Evolutionary conservation across 2,329 filamentous ascomycete species (phyloP), one percentile per base, ranked within the genome.

Genomic region (Byssochlamys sp.): DNA sequence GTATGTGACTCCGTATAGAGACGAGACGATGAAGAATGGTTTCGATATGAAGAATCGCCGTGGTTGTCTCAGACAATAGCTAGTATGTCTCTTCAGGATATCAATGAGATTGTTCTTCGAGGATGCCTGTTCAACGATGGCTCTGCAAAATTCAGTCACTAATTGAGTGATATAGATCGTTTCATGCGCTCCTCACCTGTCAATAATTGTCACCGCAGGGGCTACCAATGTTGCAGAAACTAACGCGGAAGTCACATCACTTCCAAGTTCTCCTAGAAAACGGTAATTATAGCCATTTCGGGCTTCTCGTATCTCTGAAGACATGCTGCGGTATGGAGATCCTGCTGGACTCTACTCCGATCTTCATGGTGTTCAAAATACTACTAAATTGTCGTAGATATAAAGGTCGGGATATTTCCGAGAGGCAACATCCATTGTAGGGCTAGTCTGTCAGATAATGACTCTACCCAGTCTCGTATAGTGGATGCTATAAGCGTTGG

Each of bases 1-100:
- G 76, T 95, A 96, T 57, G 91, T 96, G 62, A 88, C 85, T 62
- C 85, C 88, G 77, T 96, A 96, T 51, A 94, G 78, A 55, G 74
- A 69, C 63, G 72, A 74, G 45, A 75, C 69, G 2, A 75, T 63
- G 54, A 70, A 67, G 54, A 71, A 72, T 1, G 73, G 73, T 7
- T 72, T 71, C 55, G 67, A 71, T 54, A 67, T 63, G 35, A 73
- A 61, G 58, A 73, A 75, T 24, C 59, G 55, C 0, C 55, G 50
- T 0, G 67, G 67, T 25, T 59, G 54, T 52, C 54, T 62, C 11
- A 69, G 54, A n/a, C 67, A 65, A 25, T 52, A 54, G 2, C 62
- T 9, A 2, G 61, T 54, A 56, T 69, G 63, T 65, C 53, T 69
- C 67, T 2, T 67, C 66, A 4, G 69, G 55, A 4, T 66, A 59